Conservation (phyloP, 495 filamentous ascomycete genomes). For the Jackrogersella minutella region DNA sequence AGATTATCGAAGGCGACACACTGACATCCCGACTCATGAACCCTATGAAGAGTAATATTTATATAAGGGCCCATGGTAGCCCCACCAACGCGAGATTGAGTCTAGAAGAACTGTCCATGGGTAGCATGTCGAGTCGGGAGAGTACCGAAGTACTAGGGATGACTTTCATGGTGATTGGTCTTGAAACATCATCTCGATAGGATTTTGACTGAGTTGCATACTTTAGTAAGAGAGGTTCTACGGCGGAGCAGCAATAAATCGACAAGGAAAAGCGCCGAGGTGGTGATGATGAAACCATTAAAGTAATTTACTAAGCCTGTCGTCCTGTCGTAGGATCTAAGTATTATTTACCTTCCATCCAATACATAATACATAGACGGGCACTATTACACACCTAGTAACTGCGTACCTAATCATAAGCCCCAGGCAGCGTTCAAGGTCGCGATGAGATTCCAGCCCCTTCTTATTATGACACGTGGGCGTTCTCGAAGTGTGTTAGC, state of each 20-base stretch:
- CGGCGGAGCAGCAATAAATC: conserved; percentile 8
- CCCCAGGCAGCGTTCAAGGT: conserved; percentile 28
- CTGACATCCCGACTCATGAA: conserved; percentile 34
- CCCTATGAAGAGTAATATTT: conserved; percentile 19
- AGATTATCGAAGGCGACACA: conserved; percentile 40
- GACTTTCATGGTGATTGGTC: conserved; percentile 8
- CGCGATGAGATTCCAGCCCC: conserved; percentile 36
- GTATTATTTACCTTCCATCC: too few relatives aligned
- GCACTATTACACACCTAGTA: conserved; percentile 1
- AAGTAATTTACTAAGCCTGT: conserved; percentile 27
- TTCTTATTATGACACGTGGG: conserved; percentile 42
- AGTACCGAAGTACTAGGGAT: background rate
- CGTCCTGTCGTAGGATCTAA: conserved; percentile 27
- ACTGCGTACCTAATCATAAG: conserved; percentile 22
- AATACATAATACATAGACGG: background rate
- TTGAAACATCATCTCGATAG: conserved; percentile 25
- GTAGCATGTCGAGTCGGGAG: background rate
- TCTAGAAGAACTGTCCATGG: background rate
- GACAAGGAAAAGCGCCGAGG: conserved; percentile 29
- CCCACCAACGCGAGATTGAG: conserved; percentile 15
- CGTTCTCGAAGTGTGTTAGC: conserved; percentile 37
- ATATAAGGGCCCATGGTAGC: conserved; percentile 13
- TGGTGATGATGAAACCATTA: conserved; percentile 38
- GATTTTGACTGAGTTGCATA: conserved; percentile 17
- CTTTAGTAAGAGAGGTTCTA: background rate